These are phyloP conservation scores for Ilex aquifolium DNA, from an alignment of 257 asterid species.

Conservation along the genomic window DNA sequence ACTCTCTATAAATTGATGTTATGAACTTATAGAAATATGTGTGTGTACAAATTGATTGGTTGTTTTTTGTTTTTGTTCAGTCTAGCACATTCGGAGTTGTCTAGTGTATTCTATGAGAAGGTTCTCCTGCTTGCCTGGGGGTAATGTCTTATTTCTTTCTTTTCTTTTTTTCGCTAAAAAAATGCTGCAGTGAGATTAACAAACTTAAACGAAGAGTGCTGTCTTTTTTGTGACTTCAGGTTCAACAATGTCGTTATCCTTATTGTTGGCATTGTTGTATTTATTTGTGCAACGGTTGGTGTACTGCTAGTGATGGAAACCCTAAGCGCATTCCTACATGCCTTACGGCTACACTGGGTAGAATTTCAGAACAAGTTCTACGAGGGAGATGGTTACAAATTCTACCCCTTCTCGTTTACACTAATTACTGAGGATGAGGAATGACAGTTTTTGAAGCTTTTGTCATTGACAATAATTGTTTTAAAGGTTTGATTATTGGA, in stretches of 20 bases:
- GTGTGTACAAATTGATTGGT: neutral
- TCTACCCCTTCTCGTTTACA: slow-evolving; percentile 44
- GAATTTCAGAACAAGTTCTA: slow-evolving; percentile 58
- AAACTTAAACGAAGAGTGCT: too few species aligned
- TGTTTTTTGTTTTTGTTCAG: slow-evolving; percentile 14
- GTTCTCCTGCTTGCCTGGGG: slow-evolving; percentile 49
- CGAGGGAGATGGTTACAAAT: slow-evolving; percentile 55
- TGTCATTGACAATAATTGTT: too few species aligned
- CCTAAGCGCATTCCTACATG: slow-evolving; percentile 55
- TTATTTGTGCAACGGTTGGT: slow-evolving; percentile 48
- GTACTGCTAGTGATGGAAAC: slow-evolving; percentile 61
- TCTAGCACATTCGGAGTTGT: slow-evolving; percentile 54
- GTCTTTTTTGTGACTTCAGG: slow-evolving; percentile 18
- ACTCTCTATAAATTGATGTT: too few species aligned
- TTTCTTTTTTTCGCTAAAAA: neutral
- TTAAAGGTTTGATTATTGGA: too few species aligned
- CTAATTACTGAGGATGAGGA: slow-evolving; percentile 38
- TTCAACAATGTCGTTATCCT: slow-evolving; percentile 38
- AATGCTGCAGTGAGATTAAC: too few species aligned
- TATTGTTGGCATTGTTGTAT: slow-evolving; percentile 39
- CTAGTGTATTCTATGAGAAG: slow-evolving; percentile 47
- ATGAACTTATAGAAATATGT: too few species aligned
- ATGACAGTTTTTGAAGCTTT: slow-evolving; percentile 9
- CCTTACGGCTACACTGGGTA: slow-evolving; percentile 60
- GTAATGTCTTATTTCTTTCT: slow-evolving; percentile 18